phyloP scores from a whole-genome alignment of 2,329 filamentous ascomycete species.

The Sclerotinia subarctica region DNA sequence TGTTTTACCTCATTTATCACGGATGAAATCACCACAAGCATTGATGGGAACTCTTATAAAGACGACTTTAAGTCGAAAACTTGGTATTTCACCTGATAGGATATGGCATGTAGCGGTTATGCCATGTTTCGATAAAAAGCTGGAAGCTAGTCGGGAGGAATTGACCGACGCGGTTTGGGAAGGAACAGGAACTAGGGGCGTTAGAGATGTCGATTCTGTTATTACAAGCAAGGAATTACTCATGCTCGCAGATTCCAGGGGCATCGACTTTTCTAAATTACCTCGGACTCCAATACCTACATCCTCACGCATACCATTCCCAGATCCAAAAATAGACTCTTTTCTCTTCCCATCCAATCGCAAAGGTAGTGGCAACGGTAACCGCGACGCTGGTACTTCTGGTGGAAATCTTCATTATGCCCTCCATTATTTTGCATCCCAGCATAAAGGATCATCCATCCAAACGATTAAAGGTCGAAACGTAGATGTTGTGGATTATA shows the following conservation, averaged over 20 bases:
- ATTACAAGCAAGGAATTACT: constrained; percentile 95
- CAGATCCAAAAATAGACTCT: constrained; percentile 63
- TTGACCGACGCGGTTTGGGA: constrained; percentile 78
- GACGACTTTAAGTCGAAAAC: constrained; percentile 69
- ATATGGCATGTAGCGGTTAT: constrained; percentile 97
- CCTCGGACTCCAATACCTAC: constrained; percentile 54
- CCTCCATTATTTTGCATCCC: constrained; percentile 68
- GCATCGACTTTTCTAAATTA: constrained; percentile 71
- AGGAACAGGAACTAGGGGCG: constrained; percentile 50
- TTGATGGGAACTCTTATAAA: constrained; percentile 88
- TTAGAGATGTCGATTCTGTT: constrained; percentile 94
- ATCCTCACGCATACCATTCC: constrained; percentile 58
- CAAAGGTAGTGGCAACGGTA: constrained; percentile 43
- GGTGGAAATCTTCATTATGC: constrained; percentile 88
- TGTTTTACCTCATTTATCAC: constrained; percentile 84
- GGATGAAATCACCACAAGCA: constrained; percentile 90
- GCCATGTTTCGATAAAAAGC: constrained; percentile 99
- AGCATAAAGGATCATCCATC: constrained; percentile 69
- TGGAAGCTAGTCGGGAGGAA: constrained; percentile 91
- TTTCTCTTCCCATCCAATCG: constrained; percentile 68
- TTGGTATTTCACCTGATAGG: constrained; percentile 69
- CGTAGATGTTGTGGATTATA: constrained; percentile 84
- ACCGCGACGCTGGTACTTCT: constrained; percentile 67
- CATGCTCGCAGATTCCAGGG: constrained; percentile 78
- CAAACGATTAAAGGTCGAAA: constrained; percentile 76